A percentile compares a stretch with the other conserved stretches of the same genome.
These are phyloP conservation scores for Penstemon barbatus DNA, from an alignment of 257 asterid species.

Conservation along the genomic window DNA sequence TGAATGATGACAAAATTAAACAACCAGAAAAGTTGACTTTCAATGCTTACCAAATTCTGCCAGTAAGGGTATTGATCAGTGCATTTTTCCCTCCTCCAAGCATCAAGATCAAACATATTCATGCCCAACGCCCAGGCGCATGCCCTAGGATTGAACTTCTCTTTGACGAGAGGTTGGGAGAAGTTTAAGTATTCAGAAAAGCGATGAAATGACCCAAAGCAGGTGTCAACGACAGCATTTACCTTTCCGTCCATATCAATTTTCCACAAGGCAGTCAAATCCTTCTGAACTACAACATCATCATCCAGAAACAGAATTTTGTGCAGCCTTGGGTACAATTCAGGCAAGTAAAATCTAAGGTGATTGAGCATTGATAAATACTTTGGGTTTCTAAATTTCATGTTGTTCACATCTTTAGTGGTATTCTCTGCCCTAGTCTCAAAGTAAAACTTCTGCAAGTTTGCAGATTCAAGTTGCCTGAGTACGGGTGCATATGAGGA, in stretches of 20 bases:
- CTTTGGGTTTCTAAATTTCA: conserved; percentile 79
- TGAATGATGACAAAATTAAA: too few relatives aligned
- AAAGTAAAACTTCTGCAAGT: conserved; percentile 67
- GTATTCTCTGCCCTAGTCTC: conserved; percentile 79
- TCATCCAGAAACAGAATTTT: conserved; percentile 84
- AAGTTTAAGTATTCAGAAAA: conserved; percentile 79
- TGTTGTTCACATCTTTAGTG: conserved; percentile 65
- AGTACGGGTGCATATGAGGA: conserved; percentile 83
- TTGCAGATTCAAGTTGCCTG: conserved; percentile 58
- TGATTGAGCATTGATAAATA: conserved; percentile 80
- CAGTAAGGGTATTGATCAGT: conserved; percentile 86
- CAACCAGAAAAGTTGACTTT: background rate
- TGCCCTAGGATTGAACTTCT: conserved; percentile 75
- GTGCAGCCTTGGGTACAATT: conserved; percentile 77
- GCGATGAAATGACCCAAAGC: conserved; percentile 91
- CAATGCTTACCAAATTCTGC: conserved; percentile 69
- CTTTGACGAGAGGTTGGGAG: conserved; percentile 75
- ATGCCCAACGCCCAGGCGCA: conserved; percentile 99
- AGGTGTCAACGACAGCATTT: conserved; percentile 83
- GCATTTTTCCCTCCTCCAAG: conserved; percentile 79
- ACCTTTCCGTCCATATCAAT: conserved; percentile 89
- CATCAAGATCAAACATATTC: conserved; percentile 92
- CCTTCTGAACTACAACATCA: conserved; percentile 95
- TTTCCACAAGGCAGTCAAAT: conserved; percentile 84
- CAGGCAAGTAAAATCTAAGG: conserved; percentile 91